Evolutionary conservation across 345 rosid species (phyloP), one percentile per base, ranked within the genome.

Genomic region (Noccaea caerulescens): DNA sequence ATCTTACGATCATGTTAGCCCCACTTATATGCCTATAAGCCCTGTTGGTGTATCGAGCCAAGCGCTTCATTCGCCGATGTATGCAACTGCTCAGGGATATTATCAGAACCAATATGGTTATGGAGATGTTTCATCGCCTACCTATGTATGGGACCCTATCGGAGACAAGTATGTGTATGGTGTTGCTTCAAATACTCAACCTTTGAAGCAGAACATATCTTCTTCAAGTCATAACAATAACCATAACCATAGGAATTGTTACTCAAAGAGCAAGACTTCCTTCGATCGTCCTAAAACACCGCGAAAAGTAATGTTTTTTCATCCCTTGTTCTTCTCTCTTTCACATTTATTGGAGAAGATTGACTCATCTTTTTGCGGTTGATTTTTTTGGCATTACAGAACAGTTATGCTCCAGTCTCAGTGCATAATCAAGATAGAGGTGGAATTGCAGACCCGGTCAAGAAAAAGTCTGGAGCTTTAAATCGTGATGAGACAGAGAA

Each of bases 351-450:
- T 13, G 25, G 10, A 41, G 20, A 5, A 32, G 5, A 5, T 64
- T 66, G 16, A 44, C 47, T 55, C 0, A 71, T 66, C 9, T 30
- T 34, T 56, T 37, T 14, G 66, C 3, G 25, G 52, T 43, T 59
- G 57, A 2, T 66, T 23, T 37, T 39, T 4, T 68, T 60, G 71
- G 68, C 8, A 34, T 72, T 59, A 66, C 62, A 74, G 72, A 73
- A 66, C 55, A 66, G 47, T 47, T 66, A 76, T 72, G 46, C 58
- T 32, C 82, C 74, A 34, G 32, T 72, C 30, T 78, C 82, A 7
- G 30, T 67, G 12, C 72, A 66, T 77, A 77, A 71, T 42, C 85
- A 76, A 68, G 84, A 73, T 49, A 81, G 78, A 71, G 79, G 81
- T 43, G 71, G 73, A 20, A 8, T 45, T 33, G 14, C 71, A 2